Evolutionary conservation across 1,284 basidiomycete genomes (phyloP).

Genomic region (Athelia sp.): DNA sequence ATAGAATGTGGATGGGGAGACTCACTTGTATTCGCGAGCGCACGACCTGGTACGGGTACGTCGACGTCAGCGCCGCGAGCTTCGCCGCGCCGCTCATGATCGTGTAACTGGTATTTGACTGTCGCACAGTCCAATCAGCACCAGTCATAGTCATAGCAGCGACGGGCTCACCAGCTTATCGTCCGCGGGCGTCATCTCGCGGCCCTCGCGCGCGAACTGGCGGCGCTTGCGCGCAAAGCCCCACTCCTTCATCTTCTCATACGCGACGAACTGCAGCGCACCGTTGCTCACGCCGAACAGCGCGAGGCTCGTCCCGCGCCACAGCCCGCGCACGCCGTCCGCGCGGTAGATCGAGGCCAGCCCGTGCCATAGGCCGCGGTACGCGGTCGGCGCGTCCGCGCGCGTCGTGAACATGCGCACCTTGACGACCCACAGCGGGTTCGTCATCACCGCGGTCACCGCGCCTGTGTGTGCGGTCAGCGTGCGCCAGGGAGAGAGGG

Average conservation of each 20-base stretch:
- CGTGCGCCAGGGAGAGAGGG: conserved; percentile 7
- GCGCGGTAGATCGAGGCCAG: conserved; percentile 60
- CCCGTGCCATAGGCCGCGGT: conserved; percentile 79
- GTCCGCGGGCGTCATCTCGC: conserved; percentile 61
- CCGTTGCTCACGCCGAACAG: conserved; percentile 95
- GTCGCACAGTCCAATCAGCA: conserved; percentile 3
- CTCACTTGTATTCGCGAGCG: conserved; percentile 89
- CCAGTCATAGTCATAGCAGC: background rate
- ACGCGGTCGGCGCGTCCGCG: conserved; percentile 59
- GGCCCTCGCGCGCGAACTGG: conserved; percentile 54
- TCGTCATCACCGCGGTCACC: conserved; percentile 91
- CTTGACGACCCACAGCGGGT: conserved; percentile 98
- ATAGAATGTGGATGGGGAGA: background rate
- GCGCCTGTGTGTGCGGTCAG: conserved; percentile 53
- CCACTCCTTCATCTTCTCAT: conserved; percentile 94
- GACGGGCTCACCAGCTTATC: conserved; percentile 76
- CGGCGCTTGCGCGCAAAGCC: conserved; percentile 74
- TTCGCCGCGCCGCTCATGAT: conserved; percentile 91
- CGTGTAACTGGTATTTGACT: conserved; percentile 93
- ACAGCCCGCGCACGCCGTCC: conserved; percentile 82
- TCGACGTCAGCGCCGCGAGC: conserved; percentile 77
- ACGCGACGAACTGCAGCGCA: conserved; percentile 93
- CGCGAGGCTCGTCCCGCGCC: conserved; percentile 85
- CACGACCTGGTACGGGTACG: conserved; percentile 98
- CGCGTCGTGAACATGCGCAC: conserved; percentile 94